Evolutionary conservation across 345 rosid genomes (phyloP), one percentile per base, ranked within the genome.

Genomic region (Triadica sebifera): DNA sequence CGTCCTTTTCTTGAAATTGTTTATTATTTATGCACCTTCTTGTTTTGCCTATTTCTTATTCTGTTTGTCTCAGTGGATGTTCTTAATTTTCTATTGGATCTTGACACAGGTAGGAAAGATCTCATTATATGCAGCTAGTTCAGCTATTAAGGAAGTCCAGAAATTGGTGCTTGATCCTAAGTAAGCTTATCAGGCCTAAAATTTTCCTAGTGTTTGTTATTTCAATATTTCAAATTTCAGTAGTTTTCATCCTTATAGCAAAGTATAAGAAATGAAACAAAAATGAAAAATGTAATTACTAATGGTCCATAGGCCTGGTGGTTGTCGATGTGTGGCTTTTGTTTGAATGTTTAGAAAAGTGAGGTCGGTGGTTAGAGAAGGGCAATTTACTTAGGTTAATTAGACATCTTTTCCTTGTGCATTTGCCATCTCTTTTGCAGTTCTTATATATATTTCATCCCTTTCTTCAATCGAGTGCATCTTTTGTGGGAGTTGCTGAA

Each of bases 111-210:
- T 86, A 1, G 99, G 96, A 58, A 93, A 96, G 84, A 90, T 88
- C 67, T 89, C 96, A 13, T 74, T 96, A 45, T 96, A 96, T 68
- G 95, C 98, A 72, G 99, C 99, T 71, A 93, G 97, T 85, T 91
- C 95, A 71, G 93, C 95, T 65, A 96, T 96, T 75, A 96, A 91
- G 84, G 99, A 96, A 81, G 92, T 93, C 75, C 96, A 93, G 86
- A 90, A 89, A 81, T 82, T 93, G 87, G 93, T 93, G 55, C 94
- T 91, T 72, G 97, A 91, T 82, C 90, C 98, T 50, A 91, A 89
- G 98, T 91, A 88, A 90, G 93, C 75, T 43, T 73, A 72, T 16
- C 25, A 10, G 53, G 8, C 47, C 66, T 57, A 24, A 55, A 72
- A 3, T 47, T 74, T 13, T 15, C 58, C 60, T 25, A 0, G 24